Base-by-base conservation (phyloP, 768 basidiomycete genomes). In the Serpula lacrymans region DNA sequence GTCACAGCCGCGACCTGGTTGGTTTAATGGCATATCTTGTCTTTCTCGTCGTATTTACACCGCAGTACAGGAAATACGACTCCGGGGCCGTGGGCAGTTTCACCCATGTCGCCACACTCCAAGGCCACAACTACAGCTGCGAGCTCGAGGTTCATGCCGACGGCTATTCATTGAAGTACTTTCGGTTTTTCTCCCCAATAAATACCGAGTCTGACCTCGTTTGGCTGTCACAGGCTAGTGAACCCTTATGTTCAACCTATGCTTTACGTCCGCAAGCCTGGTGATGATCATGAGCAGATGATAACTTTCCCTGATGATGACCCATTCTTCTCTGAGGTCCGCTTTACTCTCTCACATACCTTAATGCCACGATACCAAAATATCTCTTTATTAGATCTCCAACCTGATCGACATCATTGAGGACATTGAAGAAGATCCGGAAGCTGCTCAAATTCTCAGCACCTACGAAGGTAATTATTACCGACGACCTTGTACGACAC, bases 131-230 rank as follows among this genome's bases (percentile, higher is more conserved):
- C 58, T 98, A 97, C 65, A 89, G 89, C 54, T 96, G 92, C 59
- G 93, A 95, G 68, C 71, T 97, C 29, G 93, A 95, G 59, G 82
- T 95, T 29, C 90, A 84, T 64, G 90, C 90, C 30, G 95, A 98
- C 59, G 95, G 95, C 6, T 96, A 91, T 68, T 80, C 70, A 52
- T 72, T 90, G 47, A 90, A 88, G 88, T 87, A 49, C 42, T 73
- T 57, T 17, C 20, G 17, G 3, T 23, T 14, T 26, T 41, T 16
- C 27, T 24, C 22, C 30, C 20, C 23, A 33, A 41, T 39, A 48
- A 27, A 38, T 33, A 46, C 18, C 13, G 6, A 28, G n/a, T 40
- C 22, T 43, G 44, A 21, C 16, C 27, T 49, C 25, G 43, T 35
- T 24, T 40, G 10, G 26, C 43, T 51, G 28, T n/a, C 37, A 32